A percentile compares a stretch with the other conserved stretches of the same genome.
Conservation (phyloP, 2,329 filamentous ascomycete genomes). For the Stachybotrys elegans region DNA sequence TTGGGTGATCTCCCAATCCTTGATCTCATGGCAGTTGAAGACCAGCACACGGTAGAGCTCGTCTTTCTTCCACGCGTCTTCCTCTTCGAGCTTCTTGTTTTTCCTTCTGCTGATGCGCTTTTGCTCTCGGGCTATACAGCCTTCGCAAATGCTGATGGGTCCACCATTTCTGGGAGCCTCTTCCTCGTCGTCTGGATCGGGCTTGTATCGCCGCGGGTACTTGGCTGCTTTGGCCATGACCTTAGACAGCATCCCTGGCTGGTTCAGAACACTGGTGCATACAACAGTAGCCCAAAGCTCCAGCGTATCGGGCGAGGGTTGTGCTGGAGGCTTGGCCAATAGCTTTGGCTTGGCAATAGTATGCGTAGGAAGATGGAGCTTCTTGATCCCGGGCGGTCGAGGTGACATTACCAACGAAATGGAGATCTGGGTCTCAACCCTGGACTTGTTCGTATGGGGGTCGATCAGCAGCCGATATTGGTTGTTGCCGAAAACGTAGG, state of each 20-base stretch:
- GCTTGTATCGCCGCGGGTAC: conserved; percentile 31
- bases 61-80: conserved; percentile 78
- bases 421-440: conserved; percentile 94
- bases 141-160: conserved; percentile 85
- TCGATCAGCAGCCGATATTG: no score
- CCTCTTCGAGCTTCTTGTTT: conserved; percentile 86
- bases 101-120: conserved; percentile 92
- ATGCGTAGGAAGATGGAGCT: conserved; percentile 79
- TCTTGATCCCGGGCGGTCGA: conserved; percentile 69
- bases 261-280: conserved; percentile 87
- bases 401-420: conserved; percentile 76
- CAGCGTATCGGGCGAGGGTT: conserved; percentile 65
- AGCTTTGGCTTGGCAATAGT: conserved; percentile 95
- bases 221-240: conserved; percentile 57
- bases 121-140: conserved; percentile 87
- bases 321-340: conserved; percentile 65
- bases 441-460: no score
- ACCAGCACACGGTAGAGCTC: conserved; percentile 80
- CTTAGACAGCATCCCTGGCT: conserved; percentile 57
- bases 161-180: conserved; percentile 79
- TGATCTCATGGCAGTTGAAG: conserved; percentile 84
- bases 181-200: conserved; percentile 50
- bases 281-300: conserved; percentile 80
- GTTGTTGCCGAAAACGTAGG: no score
- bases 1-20: conserved; percentile 65